Evolutionary conservation across 1,139 yeast genomes (phyloP).

Genomic region (Nadsonia starkeyi-henricii): DNA sequence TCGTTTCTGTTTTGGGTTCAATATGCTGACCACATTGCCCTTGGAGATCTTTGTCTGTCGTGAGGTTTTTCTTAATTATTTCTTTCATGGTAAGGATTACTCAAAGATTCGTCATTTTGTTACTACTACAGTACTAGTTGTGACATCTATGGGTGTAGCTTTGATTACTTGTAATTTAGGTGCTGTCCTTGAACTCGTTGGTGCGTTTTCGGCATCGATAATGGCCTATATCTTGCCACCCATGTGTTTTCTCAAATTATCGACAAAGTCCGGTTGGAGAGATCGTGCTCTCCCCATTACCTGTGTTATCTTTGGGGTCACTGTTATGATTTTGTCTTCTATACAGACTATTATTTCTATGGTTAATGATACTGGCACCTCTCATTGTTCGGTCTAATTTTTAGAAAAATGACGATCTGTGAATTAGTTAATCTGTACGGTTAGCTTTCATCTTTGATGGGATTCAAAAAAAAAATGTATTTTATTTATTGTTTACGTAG

Average conservation of each 20-base stretch:
- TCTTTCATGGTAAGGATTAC: constrained; percentile 23
- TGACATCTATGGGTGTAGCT: constrained; percentile 62
- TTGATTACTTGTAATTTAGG: constrained; percentile 80
- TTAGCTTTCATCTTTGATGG: background rate
- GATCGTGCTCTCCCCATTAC: constrained; percentile 38
- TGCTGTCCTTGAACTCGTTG: constrained; percentile 74
- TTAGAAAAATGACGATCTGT: background rate
- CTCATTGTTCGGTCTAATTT: constrained; percentile 28
- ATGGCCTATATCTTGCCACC: constrained; percentile 93
- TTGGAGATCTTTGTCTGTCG: constrained; percentile 80
- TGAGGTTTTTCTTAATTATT: constrained; percentile 62
- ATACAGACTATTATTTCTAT: constrained; percentile 51
- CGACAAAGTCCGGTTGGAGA: constrained; percentile 31
- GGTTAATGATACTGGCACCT: constrained; percentile 28
- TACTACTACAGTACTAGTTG: constrained; percentile 55
- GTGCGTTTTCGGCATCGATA: constrained; percentile 83
- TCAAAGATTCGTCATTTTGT: constrained; percentile 32
- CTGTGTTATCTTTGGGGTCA: constrained; percentile 58
- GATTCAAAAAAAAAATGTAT: too few species aligned
- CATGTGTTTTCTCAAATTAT: constrained; percentile 60
- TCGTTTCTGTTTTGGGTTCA: constrained; percentile 80
- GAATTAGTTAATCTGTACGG: background rate
- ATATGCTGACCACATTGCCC: constrained; percentile 90
- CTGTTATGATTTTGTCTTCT: constrained; percentile 69
- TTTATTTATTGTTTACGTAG: too few species aligned